These are phyloP conservation scores for Raddia guianensis DNA, from an alignment of 176 grass and related monocot species.

Conservation along the genomic window DNA sequence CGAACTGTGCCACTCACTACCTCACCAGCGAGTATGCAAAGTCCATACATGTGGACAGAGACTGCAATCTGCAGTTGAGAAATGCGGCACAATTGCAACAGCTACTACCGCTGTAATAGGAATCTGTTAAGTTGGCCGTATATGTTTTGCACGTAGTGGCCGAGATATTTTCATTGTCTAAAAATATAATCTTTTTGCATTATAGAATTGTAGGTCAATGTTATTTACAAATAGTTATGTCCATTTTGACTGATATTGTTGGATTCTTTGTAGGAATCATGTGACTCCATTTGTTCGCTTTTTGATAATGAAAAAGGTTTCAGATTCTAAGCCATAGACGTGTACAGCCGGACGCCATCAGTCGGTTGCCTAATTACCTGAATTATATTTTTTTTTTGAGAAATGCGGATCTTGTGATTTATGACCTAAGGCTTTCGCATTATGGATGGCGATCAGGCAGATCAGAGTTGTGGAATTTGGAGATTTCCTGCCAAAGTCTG, in stretches of 20 bases:
- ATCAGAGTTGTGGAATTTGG: background rate
- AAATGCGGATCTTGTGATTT: background rate
- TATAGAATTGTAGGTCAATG: background rate
- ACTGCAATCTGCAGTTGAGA: background rate
- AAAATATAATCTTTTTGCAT: background rate
- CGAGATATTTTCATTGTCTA: no score
- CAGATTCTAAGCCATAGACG: no score
- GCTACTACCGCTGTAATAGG: background rate
- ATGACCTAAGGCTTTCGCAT: background rate
- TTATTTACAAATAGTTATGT: background rate
- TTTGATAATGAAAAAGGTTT: no score
- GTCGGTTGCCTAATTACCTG: background rate
- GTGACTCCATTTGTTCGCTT: no score
- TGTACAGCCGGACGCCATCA: no score
- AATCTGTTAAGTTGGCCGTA: background rate
- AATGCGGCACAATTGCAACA: background rate
- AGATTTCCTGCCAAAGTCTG: background rate
- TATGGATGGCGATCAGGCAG: conserved; percentile 6
- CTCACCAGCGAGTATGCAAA: conserved; percentile 17
- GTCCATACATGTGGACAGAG: conserved; percentile 22
- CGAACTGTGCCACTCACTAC: background rate
- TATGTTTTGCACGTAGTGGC: no score
- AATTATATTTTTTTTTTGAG: no score
- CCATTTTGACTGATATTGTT: no score
- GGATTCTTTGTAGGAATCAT: no score